A percentile compares a stretch with the other conserved stretches of the same genome.
Evolutionary conservation across 768 basidiomycete genomes (phyloP).

Genomic region (Scleroderma citrinum): DNA sequence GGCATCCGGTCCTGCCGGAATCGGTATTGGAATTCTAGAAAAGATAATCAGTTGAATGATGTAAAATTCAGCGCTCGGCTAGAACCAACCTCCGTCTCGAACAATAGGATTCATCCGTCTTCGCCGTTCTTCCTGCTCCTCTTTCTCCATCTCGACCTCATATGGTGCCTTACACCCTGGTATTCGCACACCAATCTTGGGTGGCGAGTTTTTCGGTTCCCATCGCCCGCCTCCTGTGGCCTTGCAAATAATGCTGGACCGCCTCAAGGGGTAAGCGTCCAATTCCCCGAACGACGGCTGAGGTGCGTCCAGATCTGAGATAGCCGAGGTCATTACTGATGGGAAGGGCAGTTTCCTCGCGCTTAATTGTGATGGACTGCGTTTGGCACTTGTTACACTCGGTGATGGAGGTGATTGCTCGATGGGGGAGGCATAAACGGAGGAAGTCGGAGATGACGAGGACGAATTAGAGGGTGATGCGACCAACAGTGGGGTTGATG

Average conservation of each 20-base stretch:
- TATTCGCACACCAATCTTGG: constrained; percentile 40
- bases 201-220: constrained; percentile 56
- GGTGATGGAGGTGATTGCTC: constrained; percentile 20
- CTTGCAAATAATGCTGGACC: constrained; percentile 66
- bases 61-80: neutral
- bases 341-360: constrained; percentile 21
- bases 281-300: constrained; percentile 62
- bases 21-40: constrained; percentile 64
- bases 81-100: constrained; percentile 43
- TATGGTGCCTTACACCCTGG: constrained; percentile 64
- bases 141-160: constrained; percentile 64
- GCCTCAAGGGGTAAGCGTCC: constrained; percentile 66
- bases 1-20: constrained; percentile 47
- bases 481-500: constrained; percentile 37
- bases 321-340: constrained; percentile 13
- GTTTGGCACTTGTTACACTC: constrained; percentile 14
- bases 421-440: constrained; percentile 29
- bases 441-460: constrained; percentile 29
- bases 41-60: constrained; percentile 1
- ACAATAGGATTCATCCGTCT: constrained; percentile 59
- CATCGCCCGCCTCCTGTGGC: constrained; percentile 76
- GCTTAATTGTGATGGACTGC: constrained; percentile 26
- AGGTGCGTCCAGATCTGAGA: constrained; percentile 24
- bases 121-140: constrained; percentile 48
- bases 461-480: constrained; percentile 25